phyloP scores from a whole-genome alignment of 208 protist genomes.

The Hexamita inflata region DNA sequence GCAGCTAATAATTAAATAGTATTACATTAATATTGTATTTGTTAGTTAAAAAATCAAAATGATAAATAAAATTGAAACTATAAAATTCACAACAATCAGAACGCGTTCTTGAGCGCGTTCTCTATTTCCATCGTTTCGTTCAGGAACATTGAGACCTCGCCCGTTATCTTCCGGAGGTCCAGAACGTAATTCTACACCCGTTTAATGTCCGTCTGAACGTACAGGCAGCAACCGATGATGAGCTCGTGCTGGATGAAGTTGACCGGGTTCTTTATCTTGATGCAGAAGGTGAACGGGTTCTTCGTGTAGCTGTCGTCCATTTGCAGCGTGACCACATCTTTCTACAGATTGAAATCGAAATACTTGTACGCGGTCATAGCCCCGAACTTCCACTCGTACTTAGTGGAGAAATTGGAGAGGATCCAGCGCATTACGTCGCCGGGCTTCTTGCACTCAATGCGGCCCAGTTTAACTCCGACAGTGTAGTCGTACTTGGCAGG shows the following conservation, averaged over 20 bases:
- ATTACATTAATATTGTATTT: too few species aligned
- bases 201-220: background rate
- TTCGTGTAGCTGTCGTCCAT: background rate
- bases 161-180: conserved; percentile 10
- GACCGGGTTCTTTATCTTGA: background rate
- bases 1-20: too few species aligned
- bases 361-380: background rate
- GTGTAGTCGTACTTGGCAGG: too few species aligned
- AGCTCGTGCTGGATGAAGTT: background rate
- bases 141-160: conserved; percentile 7
- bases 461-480: background rate
- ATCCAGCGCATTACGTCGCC: background rate
- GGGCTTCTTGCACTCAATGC: background rate
- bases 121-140: background rate
- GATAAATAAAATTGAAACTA: too few species aligned
- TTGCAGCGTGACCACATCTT: background rate
- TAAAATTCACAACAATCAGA: too few species aligned
- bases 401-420: background rate
- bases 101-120: background rate
- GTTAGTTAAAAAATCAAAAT: too few species aligned
- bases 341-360: background rate
- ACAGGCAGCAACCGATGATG: conserved; percentile 5
- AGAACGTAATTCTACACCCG: background rate
- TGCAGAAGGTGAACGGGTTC: background rate
- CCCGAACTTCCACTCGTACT: conserved; percentile 8